phyloP scores from a whole-genome alignment of 2,329 filamentous ascomycete genomes.

The Pseudogymnoascus sp. region DNA sequence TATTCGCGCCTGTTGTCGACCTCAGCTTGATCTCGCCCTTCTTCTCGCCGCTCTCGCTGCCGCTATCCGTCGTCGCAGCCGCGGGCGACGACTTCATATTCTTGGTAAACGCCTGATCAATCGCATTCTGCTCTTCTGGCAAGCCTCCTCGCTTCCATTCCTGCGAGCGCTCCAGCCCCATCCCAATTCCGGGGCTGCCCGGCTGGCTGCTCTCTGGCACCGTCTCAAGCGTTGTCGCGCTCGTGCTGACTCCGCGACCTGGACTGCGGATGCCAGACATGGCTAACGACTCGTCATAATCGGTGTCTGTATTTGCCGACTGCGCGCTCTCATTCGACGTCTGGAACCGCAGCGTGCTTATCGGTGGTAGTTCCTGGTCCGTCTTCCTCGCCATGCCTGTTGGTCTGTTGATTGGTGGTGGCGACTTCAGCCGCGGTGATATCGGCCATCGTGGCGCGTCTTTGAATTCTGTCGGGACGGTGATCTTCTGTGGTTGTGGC shows the following conservation, averaged over 20 bases:
- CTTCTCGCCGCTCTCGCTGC: conserved; percentile 57
- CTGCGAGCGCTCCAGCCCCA: conserved; percentile 36
- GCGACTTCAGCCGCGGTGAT: conserved; percentile 69
- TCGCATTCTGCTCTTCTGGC: conserved; percentile 32
- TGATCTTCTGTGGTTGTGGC: conserved; percentile 55
- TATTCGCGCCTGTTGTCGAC: conserved; percentile 29
- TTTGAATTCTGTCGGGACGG: conserved; percentile 39
- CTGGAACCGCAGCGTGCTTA: conserved; percentile 45
- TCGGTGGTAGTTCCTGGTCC: conserved; percentile 43
- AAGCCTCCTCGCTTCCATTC: conserved; percentile 39
- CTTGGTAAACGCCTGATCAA: conserved; percentile 25
- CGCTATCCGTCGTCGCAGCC: conserved; percentile 43
- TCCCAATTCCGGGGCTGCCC: conserved; percentile 51
- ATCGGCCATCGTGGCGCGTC: conserved; percentile 65
- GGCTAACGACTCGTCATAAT: conserved; percentile 19
- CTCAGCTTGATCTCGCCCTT: conserved; percentile 37
- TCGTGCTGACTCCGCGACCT: conserved; percentile 49
- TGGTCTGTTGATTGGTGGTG: conserved; percentile 52
- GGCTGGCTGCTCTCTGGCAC: conserved; percentile 83
- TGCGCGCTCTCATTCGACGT: conserved; percentile 22
- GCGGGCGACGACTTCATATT: conserved; percentile 39
- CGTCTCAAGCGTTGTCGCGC: conserved; percentile 66
- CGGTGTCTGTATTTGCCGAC: conserved; percentile 19
- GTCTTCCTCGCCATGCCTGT: conserved; percentile 37
- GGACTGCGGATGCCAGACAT: conserved; percentile 49